A percentile compares a stretch with the other conserved stretches of the same genome.
Evolutionary conservation across 1,139 yeast species (phyloP).

Genomic region (Yamadazyma spencermartinsiae): DNA sequence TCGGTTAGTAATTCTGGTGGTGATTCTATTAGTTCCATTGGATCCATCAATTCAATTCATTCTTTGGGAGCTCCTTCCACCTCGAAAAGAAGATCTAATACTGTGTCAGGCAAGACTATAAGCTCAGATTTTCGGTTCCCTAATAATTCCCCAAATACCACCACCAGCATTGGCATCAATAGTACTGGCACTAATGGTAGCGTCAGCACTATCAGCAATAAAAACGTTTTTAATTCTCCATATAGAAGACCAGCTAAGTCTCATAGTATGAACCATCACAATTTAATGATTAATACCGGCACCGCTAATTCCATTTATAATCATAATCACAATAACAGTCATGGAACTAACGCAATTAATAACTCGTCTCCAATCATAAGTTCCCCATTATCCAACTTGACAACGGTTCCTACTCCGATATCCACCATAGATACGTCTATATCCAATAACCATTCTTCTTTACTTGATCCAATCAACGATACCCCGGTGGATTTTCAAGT

Average conservation of each 20-base stretch:
- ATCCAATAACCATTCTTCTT: constrained; percentile 20
- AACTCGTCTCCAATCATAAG: constrained; percentile 34
- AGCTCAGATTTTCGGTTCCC: constrained; percentile 14
- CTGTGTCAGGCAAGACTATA: constrained; percentile 7
- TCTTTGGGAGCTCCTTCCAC: constrained; percentile 1
- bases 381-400: constrained; percentile 37
- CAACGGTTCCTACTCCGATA: constrained; percentile 34
- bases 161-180: neutral
- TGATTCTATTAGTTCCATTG: neutral
- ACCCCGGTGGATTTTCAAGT: constrained; percentile 43
- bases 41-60: neutral
- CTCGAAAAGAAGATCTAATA: neutral
- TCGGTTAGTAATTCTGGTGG: neutral
- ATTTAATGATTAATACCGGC: constrained; percentile 6
- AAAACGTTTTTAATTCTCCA: constrained; percentile 1
- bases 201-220: neutral
- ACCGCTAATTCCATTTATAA: constrained; percentile 6
- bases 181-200: neutral
- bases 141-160: constrained; percentile 2
- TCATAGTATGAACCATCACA: neutral
- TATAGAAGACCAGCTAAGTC: constrained; percentile 1
- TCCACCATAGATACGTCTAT: constrained; percentile 27
- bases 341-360: neutral
- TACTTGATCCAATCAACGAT: constrained; percentile 43
- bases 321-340: constrained; percentile 4